Percentiles rank a stretch among this genome's conserved stretches.
Evolutionary conservation across 495 filamentous ascomycete species (phyloP).

Genomic region (Podospora australis): DNA sequence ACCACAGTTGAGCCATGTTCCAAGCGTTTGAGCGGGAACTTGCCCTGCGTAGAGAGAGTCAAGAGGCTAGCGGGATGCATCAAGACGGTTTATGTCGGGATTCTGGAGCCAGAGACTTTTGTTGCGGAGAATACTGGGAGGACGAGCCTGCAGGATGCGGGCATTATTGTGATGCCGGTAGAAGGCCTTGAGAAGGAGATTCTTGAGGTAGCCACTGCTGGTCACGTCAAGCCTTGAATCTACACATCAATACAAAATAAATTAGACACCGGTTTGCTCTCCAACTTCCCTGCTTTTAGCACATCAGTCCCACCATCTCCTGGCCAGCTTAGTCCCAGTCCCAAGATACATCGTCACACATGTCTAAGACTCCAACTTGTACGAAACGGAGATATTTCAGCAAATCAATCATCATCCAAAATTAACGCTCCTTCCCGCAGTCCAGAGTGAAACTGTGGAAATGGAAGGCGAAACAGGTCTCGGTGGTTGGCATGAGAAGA

Average conservation of each 20-base stretch:
- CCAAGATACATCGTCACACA: too few relatives aligned
- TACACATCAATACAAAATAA: too few relatives aligned
- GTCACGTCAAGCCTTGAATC: constrained; percentile 47
- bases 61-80: constrained; percentile 56
- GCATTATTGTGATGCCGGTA: constrained; percentile 67
- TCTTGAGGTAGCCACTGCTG: constrained; percentile 69
- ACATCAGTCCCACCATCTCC: neutral
- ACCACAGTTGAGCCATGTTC: constrained; percentile 94
- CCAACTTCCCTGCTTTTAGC: neutral
- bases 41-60: constrained; percentile 77
- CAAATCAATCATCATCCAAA: neutral
- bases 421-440: neutral
- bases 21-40: constrained; percentile 71
- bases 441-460: too few relatives aligned
- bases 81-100: constrained; percentile 76
- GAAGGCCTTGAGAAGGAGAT: constrained; percentile 77
- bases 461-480: neutral
- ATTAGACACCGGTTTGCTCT: too few relatives aligned
- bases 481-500: neutral
- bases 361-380: neutral
- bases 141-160: constrained; percentile 59
- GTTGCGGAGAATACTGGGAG: constrained; percentile 73
- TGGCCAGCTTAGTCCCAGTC: neutral
- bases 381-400: neutral
- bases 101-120: constrained; percentile 84